Base-by-base conservation (phyloP, 495 filamentous ascomycete species). In the Neurospora pannonica region DNA sequence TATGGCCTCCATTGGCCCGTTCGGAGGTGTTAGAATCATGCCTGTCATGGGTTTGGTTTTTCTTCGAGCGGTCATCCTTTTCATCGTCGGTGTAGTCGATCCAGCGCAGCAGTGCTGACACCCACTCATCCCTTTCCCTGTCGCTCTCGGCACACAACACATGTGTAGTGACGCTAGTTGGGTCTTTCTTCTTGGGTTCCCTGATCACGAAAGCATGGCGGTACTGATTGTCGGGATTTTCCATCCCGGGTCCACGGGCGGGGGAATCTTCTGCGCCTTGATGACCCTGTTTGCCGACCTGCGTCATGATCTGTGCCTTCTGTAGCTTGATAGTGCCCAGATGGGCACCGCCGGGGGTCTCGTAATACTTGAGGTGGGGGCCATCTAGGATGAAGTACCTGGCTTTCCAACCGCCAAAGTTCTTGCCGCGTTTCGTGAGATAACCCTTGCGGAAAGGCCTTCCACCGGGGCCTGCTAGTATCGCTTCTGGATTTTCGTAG, bases 351-450 rank as follows among this genome's bases (percentile, higher is more conserved):
- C 94, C 94, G 1, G 92, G 93, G 4, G 90, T 88, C 81, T 99
- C 96, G 78, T 94, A 98, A 80, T 99, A 98, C 78, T 91, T 94
- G 75, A 99, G 83, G 42, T 93, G 87, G 19, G 97, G 93, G 2
- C 94, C 94, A 78, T 98, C 93, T 1, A 99, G 88, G 62, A 97
- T 87, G 77, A 99, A 99, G 80, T 93, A 98, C 72, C 96, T 88
- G 19, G 93, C 94, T 81, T 99, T 99, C 96, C 96, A 99, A n/a
- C 96, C 96, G 34, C 96, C 96, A 82, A 98, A 98, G 77, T 97
- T 98, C 85, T 99, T 99, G 36, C 96, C 96, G 73, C 92, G 87
- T 83, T 99, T 99, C 8, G 96, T 98, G 38, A 99, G 85, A 85
- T 98, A 98, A 19, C 96, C 96, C 79, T 91, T 94, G 78, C 95